phyloP scores from a whole-genome alignment of 305 asterid genomes.

The Galium porrigens region DNA sequence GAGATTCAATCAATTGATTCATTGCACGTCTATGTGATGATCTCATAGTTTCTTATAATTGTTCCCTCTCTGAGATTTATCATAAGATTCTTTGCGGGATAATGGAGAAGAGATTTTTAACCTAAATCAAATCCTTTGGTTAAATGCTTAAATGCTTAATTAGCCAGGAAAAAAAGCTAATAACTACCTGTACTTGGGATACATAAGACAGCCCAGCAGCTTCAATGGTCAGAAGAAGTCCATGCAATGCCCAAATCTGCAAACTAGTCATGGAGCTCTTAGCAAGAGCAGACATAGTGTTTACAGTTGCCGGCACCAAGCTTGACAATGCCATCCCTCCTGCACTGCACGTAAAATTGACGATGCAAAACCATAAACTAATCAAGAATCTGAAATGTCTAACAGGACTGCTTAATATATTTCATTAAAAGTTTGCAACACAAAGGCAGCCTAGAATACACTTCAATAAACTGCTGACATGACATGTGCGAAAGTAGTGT shows the following conservation, averaged over 20 bases:
- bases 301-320: conserved; percentile 90
- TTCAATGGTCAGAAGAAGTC: conserved; percentile 94
- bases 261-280: conserved; percentile 59
- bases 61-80: neutral
- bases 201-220: conserved; percentile 94
- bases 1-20: neutral
- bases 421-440: neutral
- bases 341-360: conserved; percentile 63
- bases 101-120: neutral
- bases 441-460: neutral
- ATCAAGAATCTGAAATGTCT: conserved; percentile 9
- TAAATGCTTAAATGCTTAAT: neutral
- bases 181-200: conserved; percentile 88
- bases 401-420: neutral
- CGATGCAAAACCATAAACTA: conserved; percentile 20
- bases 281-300: conserved; percentile 63
- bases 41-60: neutral
- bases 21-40: neutral
- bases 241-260: conserved; percentile 96
- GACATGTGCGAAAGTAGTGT: neutral
- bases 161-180: conserved; percentile 8
- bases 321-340: conserved; percentile 99
- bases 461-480: neutral
- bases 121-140: neutral
- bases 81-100: neutral